Conservation (phyloP, 2,329 filamentous ascomycete genomes). For the Furcasterigmium furcatum region DNA sequence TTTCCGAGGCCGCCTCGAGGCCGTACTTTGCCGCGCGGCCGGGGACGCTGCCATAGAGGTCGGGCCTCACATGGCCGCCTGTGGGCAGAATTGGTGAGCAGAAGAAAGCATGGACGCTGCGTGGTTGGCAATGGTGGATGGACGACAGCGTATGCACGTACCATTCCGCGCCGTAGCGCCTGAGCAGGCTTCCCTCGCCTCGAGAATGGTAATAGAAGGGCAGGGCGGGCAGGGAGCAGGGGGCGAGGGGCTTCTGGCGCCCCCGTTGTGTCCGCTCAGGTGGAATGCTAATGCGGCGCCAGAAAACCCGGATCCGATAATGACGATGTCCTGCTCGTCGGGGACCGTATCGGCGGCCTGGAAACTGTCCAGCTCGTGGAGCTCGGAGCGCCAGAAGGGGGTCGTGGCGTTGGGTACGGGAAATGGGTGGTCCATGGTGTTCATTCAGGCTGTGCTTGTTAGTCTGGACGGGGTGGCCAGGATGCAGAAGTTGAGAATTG, state of each 20-base stretch:
- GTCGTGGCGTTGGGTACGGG: too few species aligned
- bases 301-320: constrained; percentile 10
- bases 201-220: constrained; percentile 8
- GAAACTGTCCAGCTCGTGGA: constrained; percentile 10
- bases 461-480: too few species aligned
- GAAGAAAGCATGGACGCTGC: too few species aligned
- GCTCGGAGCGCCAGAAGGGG: too few species aligned
- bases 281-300: constrained; percentile 7
- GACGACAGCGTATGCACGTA: not conserved
- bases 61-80: constrained; percentile 12
- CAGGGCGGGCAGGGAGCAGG: too few species aligned
- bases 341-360: constrained; percentile 8
- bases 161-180: constrained; percentile 11
- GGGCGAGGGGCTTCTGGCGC: too few species aligned
- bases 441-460: too few species aligned
- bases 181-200: constrained; percentile 11
- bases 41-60: constrained; percentile 7
- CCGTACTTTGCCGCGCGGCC: constrained; percentile 9
- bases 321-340: constrained; percentile 9
- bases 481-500: too few species aligned
- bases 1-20: constrained; percentile 16
- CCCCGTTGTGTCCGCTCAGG: not conserved
- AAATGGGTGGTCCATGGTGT: too few species aligned
- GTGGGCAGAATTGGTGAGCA: not conserved
- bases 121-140: not conserved